Conservation (phyloP, 2,329 filamentous ascomycete genomes). For the Helotiales sp. region DNA sequence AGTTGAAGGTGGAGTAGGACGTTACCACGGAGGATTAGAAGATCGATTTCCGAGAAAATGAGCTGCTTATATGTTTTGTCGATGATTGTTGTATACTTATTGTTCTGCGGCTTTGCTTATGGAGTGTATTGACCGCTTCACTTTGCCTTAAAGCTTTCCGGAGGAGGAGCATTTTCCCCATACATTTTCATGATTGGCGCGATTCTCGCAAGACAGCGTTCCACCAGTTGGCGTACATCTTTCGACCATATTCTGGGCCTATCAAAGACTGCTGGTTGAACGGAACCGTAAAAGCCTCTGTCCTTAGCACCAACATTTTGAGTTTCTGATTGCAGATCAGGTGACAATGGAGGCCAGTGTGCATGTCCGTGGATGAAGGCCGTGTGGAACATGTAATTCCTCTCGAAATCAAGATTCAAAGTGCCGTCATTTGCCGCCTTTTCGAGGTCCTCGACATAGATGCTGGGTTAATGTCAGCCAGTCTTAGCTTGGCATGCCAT, state of each 20-base stretch:
- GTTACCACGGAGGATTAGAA: too few species aligned
- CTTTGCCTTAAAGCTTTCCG: neutral
- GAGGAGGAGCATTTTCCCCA: slow-evolving; percentile 8
- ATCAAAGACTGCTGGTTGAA: slow-evolving; percentile 20
- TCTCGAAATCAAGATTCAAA: slow-evolving; percentile 15
- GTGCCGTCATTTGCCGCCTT: slow-evolving; percentile 8
- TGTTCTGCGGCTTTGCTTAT: neutral
- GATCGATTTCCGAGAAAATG: too few species aligned
- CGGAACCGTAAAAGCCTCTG: slow-evolving; percentile 15
- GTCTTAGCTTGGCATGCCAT: neutral
- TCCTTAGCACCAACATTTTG: neutral
- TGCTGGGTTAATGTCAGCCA: slow-evolving; percentile 1
- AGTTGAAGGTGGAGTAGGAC: too few species aligned
- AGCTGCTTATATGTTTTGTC: too few species aligned
- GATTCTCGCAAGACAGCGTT: slow-evolving; percentile 11
- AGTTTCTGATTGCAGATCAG: neutral
- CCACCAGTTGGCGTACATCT: slow-evolving; percentile 5
- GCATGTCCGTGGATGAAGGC: slow-evolving; percentile 18
- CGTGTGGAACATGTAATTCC: slow-evolving; percentile 15
- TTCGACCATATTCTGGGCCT: slow-evolving; percentile 8
- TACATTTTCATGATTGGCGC: slow-evolving; percentile 15
- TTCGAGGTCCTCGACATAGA: slow-evolving; percentile 15
- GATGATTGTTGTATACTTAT: too few species aligned
- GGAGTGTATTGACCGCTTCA: neutral
- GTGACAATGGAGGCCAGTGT: slow-evolving; percentile 7